These are phyloP conservation scores for Zymoseptoria brevis DNA, from an alignment of 2,329 filamentous ascomycete species.

Conservation along the genomic window DNA sequence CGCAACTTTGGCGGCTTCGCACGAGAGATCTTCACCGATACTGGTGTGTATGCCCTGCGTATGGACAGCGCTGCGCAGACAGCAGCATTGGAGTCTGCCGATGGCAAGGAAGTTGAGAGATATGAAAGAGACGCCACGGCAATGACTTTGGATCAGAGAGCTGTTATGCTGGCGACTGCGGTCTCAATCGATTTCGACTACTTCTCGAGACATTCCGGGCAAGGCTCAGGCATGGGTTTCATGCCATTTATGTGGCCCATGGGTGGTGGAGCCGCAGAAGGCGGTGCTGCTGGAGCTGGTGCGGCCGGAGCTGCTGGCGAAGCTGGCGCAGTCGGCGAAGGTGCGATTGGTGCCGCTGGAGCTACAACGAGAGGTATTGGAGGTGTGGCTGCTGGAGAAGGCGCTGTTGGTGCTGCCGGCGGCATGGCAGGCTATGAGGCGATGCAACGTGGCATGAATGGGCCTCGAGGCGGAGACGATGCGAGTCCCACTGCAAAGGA, in stretches of 20 bases:
- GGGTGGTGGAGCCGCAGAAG: conserved; percentile 24
- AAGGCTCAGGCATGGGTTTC: conserved; percentile 37
- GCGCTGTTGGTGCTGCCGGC: conserved; percentile 43
- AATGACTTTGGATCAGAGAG: conserved; percentile 59
- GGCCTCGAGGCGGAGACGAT: conserved; percentile 22
- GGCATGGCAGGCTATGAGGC: conserved; percentile 57
- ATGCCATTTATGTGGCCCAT: conserved; percentile 48
- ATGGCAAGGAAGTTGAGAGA: conserved; percentile 20
- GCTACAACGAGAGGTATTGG: conserved; percentile 22
- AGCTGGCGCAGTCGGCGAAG: conserved; percentile 26
- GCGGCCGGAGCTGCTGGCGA: conserved; percentile 33
- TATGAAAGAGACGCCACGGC: conserved; percentile 33
- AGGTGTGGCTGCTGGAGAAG: conserved; percentile 35
- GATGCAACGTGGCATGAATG: conserved; percentile 47
- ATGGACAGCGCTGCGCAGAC: conserved; percentile 53
- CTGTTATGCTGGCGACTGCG: conserved; percentile 58
- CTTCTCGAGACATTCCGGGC: conserved; percentile 52
- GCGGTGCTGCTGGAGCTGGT: conserved; percentile 32
- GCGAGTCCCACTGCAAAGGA: conserved; percentile 27
- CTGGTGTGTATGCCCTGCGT: conserved; percentile 55
- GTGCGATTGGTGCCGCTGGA: conserved; percentile 35
- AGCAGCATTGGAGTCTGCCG: conserved; percentile 19
- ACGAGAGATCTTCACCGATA: conserved; percentile 58
- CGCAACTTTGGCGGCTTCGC: conserved; percentile 57
- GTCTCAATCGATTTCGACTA: conserved; percentile 61